Evolutionary conservation across 2,329 filamentous ascomycete species (phyloP).

Genomic region (Fusarium udum): DNA sequence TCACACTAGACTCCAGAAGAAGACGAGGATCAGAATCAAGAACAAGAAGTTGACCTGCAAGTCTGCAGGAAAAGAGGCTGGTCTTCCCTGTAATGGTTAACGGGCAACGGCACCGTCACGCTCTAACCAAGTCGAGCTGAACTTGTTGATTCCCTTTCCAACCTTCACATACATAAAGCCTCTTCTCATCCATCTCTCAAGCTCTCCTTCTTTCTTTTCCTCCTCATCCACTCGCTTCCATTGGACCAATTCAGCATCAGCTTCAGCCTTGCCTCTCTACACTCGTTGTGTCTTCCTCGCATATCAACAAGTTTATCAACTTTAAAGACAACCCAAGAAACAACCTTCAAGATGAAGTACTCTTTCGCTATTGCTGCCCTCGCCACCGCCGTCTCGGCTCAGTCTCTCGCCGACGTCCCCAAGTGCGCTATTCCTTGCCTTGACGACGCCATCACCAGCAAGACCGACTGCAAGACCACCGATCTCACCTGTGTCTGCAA

Average conservation of each 20-base stretch:
- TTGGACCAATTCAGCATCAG: slow-evolving; percentile 29
- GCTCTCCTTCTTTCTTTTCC: slow-evolving; percentile 22
- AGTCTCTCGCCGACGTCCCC: slow-evolving; percentile 49
- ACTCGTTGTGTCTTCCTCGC: slow-evolving; percentile 43
- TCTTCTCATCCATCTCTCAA: slow-evolving; percentile 25
- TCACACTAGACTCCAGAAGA: not conserved
- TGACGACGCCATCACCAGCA: slow-evolving; percentile 42
- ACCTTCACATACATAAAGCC: slow-evolving; percentile 46
- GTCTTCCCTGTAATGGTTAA: slow-evolving; percentile 15
- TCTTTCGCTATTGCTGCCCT: slow-evolving; percentile 48
- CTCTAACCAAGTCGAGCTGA: not conserved
- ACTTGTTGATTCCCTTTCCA: not conserved
- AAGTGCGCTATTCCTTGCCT: slow-evolving; percentile 52
- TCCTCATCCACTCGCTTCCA: slow-evolving; percentile 47
- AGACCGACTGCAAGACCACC: slow-evolving; percentile 46
- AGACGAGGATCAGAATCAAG: slow-evolving; percentile 16
- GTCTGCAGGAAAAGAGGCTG: slow-evolving; percentile 15
- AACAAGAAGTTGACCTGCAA: slow-evolving; percentile 18
- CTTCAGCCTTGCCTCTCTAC: slow-evolving; percentile 26
- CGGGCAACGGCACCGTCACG: slow-evolving; percentile 5
- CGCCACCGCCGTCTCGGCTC: slow-evolving; percentile 48
- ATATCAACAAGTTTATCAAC: slow-evolving; percentile 8
- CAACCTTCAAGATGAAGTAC: slow-evolving; percentile 52
- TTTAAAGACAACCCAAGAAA: not conserved
- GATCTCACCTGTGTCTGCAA: slow-evolving; percentile 51